phyloP scores from a whole-genome alignment of 352 stramenopile species.

The Phytophthora lateralis region DNA sequence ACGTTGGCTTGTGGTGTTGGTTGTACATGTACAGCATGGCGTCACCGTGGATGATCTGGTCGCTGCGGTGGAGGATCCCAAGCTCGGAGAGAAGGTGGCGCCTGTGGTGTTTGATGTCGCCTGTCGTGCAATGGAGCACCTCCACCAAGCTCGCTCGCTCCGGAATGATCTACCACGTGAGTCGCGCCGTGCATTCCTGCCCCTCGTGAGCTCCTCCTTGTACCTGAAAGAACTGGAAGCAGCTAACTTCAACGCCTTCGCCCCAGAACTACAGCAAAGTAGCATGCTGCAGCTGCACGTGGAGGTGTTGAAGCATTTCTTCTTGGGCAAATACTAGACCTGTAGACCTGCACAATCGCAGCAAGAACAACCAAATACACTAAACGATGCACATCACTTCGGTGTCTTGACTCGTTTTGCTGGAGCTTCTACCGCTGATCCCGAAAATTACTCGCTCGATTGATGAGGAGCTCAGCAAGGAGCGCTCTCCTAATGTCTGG shows the following conservation, averaged over 20 bases:
- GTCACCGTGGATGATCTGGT: constrained; percentile 63
- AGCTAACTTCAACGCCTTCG: constrained; percentile 85
- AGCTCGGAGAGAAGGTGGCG: constrained; percentile 67
- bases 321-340: constrained; percentile 77
- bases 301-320: constrained; percentile 79
- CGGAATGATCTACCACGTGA: constrained; percentile 51
- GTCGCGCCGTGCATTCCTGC: constrained; percentile 70
- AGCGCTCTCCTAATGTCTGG: constrained; percentile 12
- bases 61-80: constrained; percentile 58
- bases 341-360: constrained; percentile 20
- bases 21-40: constrained; percentile 44
- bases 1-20: constrained; percentile 26
- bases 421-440: constrained; percentile 27
- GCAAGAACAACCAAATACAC: constrained; percentile 22
- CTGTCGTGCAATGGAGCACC: constrained; percentile 81
- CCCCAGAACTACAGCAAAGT: constrained; percentile 51
- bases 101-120: constrained; percentile 91
- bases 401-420: constrained; percentile 27
- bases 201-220: constrained; percentile 63
- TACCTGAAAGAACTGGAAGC: constrained; percentile 76
- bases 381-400: constrained; percentile 29
- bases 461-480: constrained; percentile 17
- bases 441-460: constrained; percentile 17
- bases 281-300: constrained; percentile 70
- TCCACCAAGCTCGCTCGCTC: constrained; percentile 72